These are phyloP conservation scores for Spizellomyces punctatus DNA, from an alignment of 192 early-diverging fungal genomes.

Conservation along the genomic window DNA sequence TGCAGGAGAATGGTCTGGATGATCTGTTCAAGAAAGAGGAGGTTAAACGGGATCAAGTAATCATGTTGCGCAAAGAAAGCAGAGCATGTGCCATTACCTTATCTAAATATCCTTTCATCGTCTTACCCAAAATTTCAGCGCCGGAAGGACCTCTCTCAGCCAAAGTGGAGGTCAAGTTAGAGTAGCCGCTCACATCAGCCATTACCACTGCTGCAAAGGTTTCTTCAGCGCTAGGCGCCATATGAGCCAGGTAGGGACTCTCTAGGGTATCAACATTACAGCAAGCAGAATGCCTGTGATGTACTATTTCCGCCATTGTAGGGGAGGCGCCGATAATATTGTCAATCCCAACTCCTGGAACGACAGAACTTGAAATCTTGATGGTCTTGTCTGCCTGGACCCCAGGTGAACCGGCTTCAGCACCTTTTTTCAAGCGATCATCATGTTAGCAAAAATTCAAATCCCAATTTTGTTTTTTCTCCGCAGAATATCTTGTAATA, in stretches of 20 bases:
- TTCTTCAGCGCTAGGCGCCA: conserved; percentile 35
- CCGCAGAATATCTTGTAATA: background rate
- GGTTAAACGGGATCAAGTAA: background rate
- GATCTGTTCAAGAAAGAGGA: conserved; percentile 34
- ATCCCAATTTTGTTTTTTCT: background rate
- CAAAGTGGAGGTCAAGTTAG: conserved; percentile 40
- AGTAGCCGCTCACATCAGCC: conserved; percentile 56
- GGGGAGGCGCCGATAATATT: conserved; percentile 3
- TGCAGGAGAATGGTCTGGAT: conserved; percentile 51
- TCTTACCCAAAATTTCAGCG: conserved; percentile 50
- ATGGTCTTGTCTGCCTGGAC: background rate
- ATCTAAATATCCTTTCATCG: conserved; percentile 57
- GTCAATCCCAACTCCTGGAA: conserved; percentile 9
- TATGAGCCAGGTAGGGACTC: conserved; percentile 1
- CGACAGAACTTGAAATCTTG: conserved; percentile 6
- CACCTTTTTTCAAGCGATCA: no score
- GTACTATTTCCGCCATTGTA: background rate
- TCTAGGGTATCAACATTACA: background rate
- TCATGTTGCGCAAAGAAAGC: background rate
- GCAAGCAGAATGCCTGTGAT: no score
- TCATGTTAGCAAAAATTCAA: background rate
- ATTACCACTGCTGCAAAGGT: conserved; percentile 52
- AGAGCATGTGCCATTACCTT: conserved; percentile 31
- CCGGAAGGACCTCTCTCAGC: conserved; percentile 51
- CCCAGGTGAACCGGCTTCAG: no score